Conservation (phyloP, 768 basidiomycete genomes). For the Tephrocybe sp. region DNA sequence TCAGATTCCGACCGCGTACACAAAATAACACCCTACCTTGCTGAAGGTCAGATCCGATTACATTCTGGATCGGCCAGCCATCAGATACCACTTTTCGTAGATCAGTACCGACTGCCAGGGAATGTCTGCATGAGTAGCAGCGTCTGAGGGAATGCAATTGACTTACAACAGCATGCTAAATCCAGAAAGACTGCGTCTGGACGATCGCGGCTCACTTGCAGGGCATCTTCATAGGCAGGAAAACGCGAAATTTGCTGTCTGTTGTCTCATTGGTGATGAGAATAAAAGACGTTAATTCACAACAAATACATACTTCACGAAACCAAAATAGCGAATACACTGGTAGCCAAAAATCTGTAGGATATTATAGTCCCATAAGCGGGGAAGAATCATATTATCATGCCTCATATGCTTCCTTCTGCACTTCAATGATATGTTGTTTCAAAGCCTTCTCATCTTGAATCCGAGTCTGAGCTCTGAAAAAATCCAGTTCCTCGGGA, state of each 20-base stretch:
- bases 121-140: neutral
- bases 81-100: constrained; percentile 20
- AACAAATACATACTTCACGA: constrained; percentile 23
- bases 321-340: constrained; percentile 34
- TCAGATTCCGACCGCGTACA: neutral
- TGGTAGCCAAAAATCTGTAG: constrained; percentile 32
- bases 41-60: constrained; percentile 21
- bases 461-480: constrained; percentile 32
- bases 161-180: constrained; percentile 23
- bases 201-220: constrained; percentile 14
- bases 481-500: constrained; percentile 28
- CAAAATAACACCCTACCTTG: constrained; percentile 9
- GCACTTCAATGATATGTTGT: constrained; percentile 34
- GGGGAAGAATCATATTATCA: neutral
- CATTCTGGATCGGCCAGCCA: constrained; percentile 20
- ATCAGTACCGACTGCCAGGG: constrained; percentile 19
- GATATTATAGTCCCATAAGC: neutral
- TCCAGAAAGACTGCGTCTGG: constrained; percentile 21
- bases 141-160: neutral
- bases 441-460: constrained; percentile 33
- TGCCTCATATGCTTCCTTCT: constrained; percentile 27
- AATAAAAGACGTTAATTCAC: neutral
- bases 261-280: neutral
- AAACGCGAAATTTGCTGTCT: constrained; percentile 18
- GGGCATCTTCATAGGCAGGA: constrained; percentile 17